A percentile compares a stretch with the other conserved stretches of the same genome.
phyloP scores from a whole-genome alignment of 495 filamentous ascomycete genomes.

The Acidiella bohemica region DNA sequence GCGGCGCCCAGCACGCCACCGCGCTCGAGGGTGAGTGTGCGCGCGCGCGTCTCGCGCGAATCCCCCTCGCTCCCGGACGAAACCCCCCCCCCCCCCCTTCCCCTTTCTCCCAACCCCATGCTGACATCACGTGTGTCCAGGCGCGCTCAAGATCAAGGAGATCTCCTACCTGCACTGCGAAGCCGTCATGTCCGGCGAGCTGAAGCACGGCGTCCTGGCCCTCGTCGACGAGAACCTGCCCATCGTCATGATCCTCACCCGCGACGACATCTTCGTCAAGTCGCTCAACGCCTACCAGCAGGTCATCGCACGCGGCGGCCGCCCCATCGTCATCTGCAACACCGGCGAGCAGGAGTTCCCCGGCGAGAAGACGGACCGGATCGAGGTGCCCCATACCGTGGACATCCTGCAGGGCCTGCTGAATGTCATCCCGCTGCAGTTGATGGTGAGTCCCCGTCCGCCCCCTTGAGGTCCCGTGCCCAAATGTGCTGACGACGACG shows the following conservation, averaged over 20 bases:
- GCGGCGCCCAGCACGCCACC: conserved; percentile 92
- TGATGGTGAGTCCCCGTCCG: no score
- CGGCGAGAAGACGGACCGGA: conserved; percentile 77
- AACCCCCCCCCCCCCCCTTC: no score
- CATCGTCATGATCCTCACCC: conserved; percentile 98
- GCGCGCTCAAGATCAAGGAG: conserved; percentile 97
- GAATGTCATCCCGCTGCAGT: conserved; percentile 93
- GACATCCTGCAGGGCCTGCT: conserved; percentile 91
- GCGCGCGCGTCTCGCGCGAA: no score
- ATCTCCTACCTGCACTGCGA: conserved; percentile 99
- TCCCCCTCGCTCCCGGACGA: no score
- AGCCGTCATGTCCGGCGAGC: conserved; percentile 97
- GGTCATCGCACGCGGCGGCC: conserved; percentile 85
- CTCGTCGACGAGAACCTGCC: conserved; percentile 95
- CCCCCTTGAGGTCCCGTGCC: no score
- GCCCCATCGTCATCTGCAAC: conserved; percentile 98
- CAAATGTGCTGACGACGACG: no score
- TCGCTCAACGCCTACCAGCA: conserved; percentile 98
- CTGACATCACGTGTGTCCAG: conserved; percentile 28
- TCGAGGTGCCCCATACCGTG: conserved; percentile 90
- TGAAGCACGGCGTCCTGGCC: conserved; percentile 96
- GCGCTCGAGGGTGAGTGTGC: conserved; percentile 76
- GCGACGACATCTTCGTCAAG: conserved; percentile 90
- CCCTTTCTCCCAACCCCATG: no score
- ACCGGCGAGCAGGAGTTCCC: conserved; percentile 78